Percentiles rank a stretch among this genome's conserved stretches.
Evolutionary conservation across 2,329 filamentous ascomycete species (phyloP).

Genomic region (Paecilomyces sp.): DNA sequence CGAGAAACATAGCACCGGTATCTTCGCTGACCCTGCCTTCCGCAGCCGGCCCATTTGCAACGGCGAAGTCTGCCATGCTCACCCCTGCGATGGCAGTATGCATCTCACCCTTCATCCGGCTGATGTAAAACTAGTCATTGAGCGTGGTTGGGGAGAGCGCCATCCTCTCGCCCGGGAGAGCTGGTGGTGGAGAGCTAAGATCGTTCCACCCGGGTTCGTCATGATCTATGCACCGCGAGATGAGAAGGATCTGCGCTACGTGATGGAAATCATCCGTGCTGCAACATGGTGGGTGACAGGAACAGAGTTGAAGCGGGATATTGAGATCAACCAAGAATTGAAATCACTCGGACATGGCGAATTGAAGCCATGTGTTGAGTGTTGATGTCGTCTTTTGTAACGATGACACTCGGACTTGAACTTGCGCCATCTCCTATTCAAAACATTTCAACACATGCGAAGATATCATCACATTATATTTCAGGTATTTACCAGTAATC

Average conservation of each 20-base stretch:
- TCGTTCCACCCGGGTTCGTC: constrained; percentile 67
- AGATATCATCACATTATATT: background rate
- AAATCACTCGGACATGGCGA: background rate
- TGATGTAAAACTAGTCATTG: constrained; percentile 64
- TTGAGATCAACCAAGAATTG: background rate
- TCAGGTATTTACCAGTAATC: background rate
- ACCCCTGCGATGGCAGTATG: constrained; percentile 67
- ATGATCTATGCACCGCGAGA: constrained; percentile 76
- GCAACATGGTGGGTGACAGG: constrained; percentile 55
- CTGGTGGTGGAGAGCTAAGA: constrained; percentile 58
- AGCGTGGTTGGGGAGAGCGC: constrained; percentile 70
- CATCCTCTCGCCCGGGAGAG: constrained; percentile 50
- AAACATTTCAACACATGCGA: background rate
- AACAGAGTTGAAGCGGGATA: background rate
- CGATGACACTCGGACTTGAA: background rate
- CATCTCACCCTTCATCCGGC: constrained; percentile 75
- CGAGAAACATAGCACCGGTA: constrained; percentile 71
- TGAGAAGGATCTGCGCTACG: constrained; percentile 58
- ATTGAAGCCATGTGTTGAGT: background rate
- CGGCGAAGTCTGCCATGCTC: constrained; percentile 77
- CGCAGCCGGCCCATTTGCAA: constrained; percentile 32
- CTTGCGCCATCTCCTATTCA: background rate
- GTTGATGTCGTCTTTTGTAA: background rate
- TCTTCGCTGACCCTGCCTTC: constrained; percentile 52
- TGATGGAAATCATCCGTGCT: constrained; percentile 65